These are phyloP conservation scores for Acer yangbiense DNA, from an alignment of 345 rosid genomes.

Conservation along the genomic window DNA sequence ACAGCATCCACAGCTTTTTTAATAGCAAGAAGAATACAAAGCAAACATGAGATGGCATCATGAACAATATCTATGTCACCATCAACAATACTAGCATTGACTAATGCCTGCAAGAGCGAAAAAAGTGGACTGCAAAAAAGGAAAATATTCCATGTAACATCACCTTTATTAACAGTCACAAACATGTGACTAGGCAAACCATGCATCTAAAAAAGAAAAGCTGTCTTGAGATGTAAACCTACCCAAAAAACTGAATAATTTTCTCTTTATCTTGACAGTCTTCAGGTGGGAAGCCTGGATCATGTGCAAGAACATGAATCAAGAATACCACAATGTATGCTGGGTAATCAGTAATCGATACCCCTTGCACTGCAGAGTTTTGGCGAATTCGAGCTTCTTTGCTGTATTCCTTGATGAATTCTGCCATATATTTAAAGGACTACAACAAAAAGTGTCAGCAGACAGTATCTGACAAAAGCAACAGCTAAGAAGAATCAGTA, in stretches of 20 bases:
- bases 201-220: neutral
- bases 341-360: slow-evolving; percentile 59
- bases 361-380: slow-evolving; percentile 45
- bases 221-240: slow-evolving; percentile 20
- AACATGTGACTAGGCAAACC: slow-evolving; percentile 4
- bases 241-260: slow-evolving; percentile 72
- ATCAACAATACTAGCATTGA: slow-evolving; percentile 38
- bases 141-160: slow-evolving; percentile 20
- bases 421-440: slow-evolving; percentile 71
- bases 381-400: slow-evolving; percentile 51
- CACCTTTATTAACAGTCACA: slow-evolving; percentile 20
- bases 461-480: slow-evolving; percentile 18
- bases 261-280: slow-evolving; percentile 66
- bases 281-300: slow-evolving; percentile 62
- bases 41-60: slow-evolving; percentile 51
- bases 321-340: slow-evolving; percentile 74
- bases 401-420: slow-evolving; percentile 60
- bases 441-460: slow-evolving; percentile 35
- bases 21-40: slow-evolving; percentile 68
- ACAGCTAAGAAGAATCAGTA: neutral
- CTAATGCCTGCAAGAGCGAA: slow-evolving; percentile 50
- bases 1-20: slow-evolving; percentile 84
- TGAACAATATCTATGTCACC: slow-evolving; percentile 46
- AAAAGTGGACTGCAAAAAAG: slow-evolving; percentile 75
- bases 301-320: slow-evolving; percentile 86